Evolutionary conservation across 768 basidiomycete species (phyloP).

Genomic region (Leccinum uliginosum): DNA sequence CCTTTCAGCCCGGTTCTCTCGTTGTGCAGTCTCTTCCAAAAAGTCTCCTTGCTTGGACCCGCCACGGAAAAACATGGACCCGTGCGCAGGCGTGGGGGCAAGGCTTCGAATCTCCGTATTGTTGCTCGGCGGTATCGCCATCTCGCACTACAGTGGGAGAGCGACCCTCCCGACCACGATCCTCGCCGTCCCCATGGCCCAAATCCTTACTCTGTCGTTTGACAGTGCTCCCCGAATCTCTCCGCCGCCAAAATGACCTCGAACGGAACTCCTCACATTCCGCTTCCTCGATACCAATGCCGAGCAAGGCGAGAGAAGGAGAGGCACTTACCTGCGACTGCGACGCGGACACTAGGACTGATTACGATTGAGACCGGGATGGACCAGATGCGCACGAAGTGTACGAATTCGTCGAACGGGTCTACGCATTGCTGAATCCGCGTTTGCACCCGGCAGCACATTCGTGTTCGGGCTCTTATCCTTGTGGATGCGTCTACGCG

Average conservation of each 20-base stretch:
- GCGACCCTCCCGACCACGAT: background rate
- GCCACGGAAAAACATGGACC: conserved; percentile 12
- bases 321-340: conserved; percentile 12
- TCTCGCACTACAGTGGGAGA: background rate
- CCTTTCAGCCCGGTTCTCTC: conserved; percentile 25
- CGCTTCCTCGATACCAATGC: conserved; percentile 20
- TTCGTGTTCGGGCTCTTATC: background rate
- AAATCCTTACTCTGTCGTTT: conserved; percentile 8
- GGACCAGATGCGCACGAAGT: conserved; percentile 17
- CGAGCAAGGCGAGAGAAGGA: conserved; percentile 17
- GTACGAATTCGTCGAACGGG: conserved; percentile 14
- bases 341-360: conserved; percentile 11
- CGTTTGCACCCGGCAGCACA: background rate
- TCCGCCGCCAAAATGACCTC: conserved; percentile 17
- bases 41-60: conserved; percentile 20
- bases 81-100: conserved; percentile 26
- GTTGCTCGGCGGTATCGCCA: background rate
- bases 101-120: background rate
- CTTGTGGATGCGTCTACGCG: conserved; percentile 4
- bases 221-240: conserved; percentile 7
- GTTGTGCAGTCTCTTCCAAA: conserved; percentile 6
- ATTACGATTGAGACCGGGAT: conserved; percentile 14
- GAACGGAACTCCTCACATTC: conserved; percentile 20
- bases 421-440: conserved; percentile 19
- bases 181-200: background rate